These are phyloP conservation scores for Candida glucosophila DNA, from an alignment of 1,139 yeast genomes.

Conservation along the genomic window DNA sequence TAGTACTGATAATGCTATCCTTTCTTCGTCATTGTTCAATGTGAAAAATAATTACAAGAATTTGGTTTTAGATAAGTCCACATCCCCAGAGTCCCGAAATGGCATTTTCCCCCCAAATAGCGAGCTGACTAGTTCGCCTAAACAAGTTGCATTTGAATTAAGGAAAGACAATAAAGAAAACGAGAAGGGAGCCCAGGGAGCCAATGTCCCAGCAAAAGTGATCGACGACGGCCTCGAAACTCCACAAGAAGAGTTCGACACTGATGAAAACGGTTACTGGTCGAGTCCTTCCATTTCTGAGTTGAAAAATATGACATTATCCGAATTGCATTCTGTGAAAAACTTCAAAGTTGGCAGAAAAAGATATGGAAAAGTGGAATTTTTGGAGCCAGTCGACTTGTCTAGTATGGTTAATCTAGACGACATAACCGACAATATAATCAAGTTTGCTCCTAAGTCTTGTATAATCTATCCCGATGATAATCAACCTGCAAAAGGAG, in stretches of 20 bases:
- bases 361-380: slow-evolving; percentile 70
- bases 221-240: too few species aligned
- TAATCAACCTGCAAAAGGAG: slow-evolving; percentile 59
- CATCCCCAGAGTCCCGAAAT: slow-evolving; percentile 4
- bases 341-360: slow-evolving; percentile 73
- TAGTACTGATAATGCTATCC: slow-evolving; percentile 58
- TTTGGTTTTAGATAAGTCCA: slow-evolving; percentile 44
- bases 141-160: slow-evolving; percentile 30
- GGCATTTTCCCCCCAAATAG: slow-evolving; percentile 6
- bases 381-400: slow-evolving; percentile 75
- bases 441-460: slow-evolving; percentile 51
- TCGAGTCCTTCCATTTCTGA: slow-evolving; percentile 67
- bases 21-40: slow-evolving; percentile 65
- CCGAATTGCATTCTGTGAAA: slow-evolving; percentile 56
- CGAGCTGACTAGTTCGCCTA: slow-evolving; percentile 10
- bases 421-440: slow-evolving; percentile 56
- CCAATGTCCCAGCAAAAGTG: slow-evolving; percentile 17
- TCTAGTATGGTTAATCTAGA: slow-evolving; percentile 52
- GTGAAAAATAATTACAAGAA: slow-evolving; percentile 53
- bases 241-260: slow-evolving; percentile 34
- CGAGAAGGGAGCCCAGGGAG: slow-evolving; percentile 5
- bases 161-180: slow-evolving; percentile 6
- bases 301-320: slow-evolving; percentile 48
- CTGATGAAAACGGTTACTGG: slow-evolving; percentile 70
- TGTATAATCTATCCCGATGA: slow-evolving; percentile 71